phyloP scores from a whole-genome alignment of 345 rosid genomes.

The Sonneratia alba region DNA sequence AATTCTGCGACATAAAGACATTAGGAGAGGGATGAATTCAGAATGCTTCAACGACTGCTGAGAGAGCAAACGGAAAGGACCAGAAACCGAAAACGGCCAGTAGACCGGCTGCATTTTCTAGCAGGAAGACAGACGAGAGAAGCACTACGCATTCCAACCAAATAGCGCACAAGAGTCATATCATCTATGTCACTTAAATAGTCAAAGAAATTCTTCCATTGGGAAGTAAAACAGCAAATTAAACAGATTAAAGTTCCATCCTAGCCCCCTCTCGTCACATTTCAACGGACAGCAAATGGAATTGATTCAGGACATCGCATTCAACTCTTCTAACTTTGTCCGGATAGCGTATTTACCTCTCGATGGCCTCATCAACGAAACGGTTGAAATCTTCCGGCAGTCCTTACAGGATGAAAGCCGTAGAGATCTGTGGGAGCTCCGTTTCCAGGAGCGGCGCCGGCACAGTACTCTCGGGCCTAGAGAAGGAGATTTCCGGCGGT shows the following conservation, averaged over 20 bases:
- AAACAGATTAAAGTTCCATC: background rate
- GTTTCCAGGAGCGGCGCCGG: constrained; percentile 15
- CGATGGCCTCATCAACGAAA: constrained; percentile 84
- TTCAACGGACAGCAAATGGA: background rate
- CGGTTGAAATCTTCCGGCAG: constrained; percentile 67
- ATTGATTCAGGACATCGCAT: background rate
- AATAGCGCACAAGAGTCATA: background rate
- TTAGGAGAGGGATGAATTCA: background rate
- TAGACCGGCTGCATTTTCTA: too few relatives aligned
- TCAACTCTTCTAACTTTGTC: background rate
- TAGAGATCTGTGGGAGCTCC: constrained; percentile 64
- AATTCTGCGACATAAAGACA: constrained; percentile 63
- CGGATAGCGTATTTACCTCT: constrained; percentile 31
- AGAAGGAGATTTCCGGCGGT: constrained; percentile 13
- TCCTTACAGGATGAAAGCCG: constrained; percentile 59
- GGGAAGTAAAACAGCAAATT: background rate
- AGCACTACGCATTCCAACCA: background rate
- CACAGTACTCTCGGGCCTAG: constrained; percentile 14
- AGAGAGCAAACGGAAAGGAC: background rate
- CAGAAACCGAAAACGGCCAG: background rate
- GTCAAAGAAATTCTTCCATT: background rate
- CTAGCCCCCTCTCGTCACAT: background rate
- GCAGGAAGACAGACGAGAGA: background rate
- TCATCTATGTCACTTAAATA: background rate
- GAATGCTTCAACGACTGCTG: background rate